These are phyloP conservation scores for Monosporascus sp. DNA, from an alignment of 2,329 filamentous ascomycete species.

Conservation along the genomic window DNA sequence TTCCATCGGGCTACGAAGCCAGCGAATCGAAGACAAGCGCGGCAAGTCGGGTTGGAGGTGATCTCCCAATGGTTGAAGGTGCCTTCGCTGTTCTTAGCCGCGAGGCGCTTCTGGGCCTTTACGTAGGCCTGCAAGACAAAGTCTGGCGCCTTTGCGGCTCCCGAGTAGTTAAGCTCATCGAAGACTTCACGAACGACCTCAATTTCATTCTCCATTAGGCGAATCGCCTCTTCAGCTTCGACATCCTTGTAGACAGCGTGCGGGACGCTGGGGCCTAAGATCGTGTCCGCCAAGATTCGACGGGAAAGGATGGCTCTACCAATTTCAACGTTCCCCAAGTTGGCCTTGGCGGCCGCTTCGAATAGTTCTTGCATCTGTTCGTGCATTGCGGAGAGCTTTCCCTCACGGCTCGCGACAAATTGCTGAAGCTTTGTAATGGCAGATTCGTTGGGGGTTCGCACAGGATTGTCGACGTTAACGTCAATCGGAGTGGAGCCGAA, in stretches of 20 bases:
- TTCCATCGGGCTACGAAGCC: conserved; percentile 18
- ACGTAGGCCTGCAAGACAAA: conserved; percentile 17
- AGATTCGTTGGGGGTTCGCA: conserved; percentile 5
- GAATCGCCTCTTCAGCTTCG: conserved; percentile 23
- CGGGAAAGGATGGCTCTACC: conserved; percentile 18
- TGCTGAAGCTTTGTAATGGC: conserved; percentile 15
- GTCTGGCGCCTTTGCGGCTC: conserved; percentile 10
- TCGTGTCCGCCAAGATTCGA: conserved; percentile 19
- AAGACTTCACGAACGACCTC: conserved; percentile 16
- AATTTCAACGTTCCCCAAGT: conserved; percentile 18
- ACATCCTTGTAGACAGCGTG: conserved; percentile 19
- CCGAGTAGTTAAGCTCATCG: conserved; percentile 11
- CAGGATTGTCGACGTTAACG: background rate
- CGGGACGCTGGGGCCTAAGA: conserved; percentile 5
- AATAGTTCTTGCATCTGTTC: conserved; percentile 20
- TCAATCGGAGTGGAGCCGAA: background rate
- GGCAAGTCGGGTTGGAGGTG: background rate
- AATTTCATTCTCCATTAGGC: conserved; percentile 16
- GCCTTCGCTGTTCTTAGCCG: conserved; percentile 7
- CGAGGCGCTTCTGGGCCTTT: conserved; percentile 9
- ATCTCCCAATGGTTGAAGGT: background rate
- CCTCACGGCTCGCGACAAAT: conserved; percentile 17
- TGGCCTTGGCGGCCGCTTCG: conserved; percentile 17
- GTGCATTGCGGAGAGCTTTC: conserved; percentile 17
- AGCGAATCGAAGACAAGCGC: conserved; percentile 13